These are phyloP conservation scores for Pyronema omphalodes DNA, from an alignment of 495 filamentous ascomycete genomes.

Conservation along the genomic window DNA sequence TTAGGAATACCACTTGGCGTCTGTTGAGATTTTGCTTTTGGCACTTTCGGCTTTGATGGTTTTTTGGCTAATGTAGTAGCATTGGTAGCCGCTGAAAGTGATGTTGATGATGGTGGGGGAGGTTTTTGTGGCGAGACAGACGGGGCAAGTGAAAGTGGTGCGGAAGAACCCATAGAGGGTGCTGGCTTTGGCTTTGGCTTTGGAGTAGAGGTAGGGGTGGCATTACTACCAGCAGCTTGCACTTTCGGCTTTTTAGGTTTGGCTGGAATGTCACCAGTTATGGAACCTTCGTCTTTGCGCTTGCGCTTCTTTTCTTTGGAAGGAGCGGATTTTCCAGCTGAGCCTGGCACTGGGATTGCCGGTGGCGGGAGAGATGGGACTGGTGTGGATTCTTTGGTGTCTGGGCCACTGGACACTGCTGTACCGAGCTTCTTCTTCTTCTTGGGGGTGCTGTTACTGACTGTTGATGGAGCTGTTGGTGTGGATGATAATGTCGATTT, in stretches of 20 bases:
- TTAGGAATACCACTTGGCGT: background rate
- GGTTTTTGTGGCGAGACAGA: background rate
- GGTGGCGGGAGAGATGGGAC: slow-evolving; percentile 6
- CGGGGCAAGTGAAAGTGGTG: background rate
- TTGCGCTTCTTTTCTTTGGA: slow-evolving; percentile 18
- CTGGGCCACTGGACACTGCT: background rate
- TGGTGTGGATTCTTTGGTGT: slow-evolving; percentile 2
- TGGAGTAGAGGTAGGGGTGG: slow-evolving; percentile 5
- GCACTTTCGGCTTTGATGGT: background rate
- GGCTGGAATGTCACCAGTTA: background rate
- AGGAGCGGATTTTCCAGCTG: background rate
- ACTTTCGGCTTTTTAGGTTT: slow-evolving; percentile 18
- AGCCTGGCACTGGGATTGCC: slow-evolving; percentile 1
- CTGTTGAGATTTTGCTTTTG: background rate
- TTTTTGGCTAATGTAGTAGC: background rate
- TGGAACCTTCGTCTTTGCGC: slow-evolving; percentile 11
- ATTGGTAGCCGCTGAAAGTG: background rate
- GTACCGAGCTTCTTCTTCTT: slow-evolving; percentile 20
- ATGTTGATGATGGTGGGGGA: background rate
- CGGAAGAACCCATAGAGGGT: background rate
- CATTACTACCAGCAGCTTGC: slow-evolving; percentile 1
- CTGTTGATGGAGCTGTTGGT: background rate
- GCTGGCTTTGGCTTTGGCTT: slow-evolving; percentile 13
- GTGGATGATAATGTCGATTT: background rate
- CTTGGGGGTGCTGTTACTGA: slow-evolving; percentile 8